A percentile compares a stretch with the other conserved stretches of the same genome.
These are phyloP conservation scores for Fusarium lateritium DNA, from an alignment of 2,329 filamentous ascomycete species.

Conservation along the genomic window DNA sequence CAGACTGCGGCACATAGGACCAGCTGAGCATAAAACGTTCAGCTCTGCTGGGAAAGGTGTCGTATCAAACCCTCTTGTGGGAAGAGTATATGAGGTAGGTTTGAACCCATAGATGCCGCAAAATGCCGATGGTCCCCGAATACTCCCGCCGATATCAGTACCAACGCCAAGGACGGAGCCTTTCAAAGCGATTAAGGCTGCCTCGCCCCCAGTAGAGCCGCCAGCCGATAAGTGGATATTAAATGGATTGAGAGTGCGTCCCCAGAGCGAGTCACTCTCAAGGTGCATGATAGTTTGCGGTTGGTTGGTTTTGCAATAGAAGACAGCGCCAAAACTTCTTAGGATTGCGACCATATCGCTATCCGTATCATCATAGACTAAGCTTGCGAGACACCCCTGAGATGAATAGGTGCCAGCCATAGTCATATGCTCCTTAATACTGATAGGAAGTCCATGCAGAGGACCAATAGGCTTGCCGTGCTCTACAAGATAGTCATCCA, in stretches of 20 bases:
- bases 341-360: conserved; percentile 67
- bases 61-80: conserved; percentile 25
- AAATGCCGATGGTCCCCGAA: conserved; percentile 4
- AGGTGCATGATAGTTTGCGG: conserved; percentile 64
- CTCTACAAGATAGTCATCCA: conserved; percentile 24
- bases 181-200: conserved; percentile 52
- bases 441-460: conserved; percentile 36
- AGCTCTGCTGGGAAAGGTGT: conserved; percentile 52
- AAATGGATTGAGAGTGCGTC: conserved; percentile 71
- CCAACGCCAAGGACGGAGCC: conserved; percentile 29
- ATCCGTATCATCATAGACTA: conserved; percentile 22
- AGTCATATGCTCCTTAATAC: conserved; percentile 33
- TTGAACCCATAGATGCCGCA: conserved; percentile 9
- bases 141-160: conserved; percentile 3
- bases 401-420: conserved; percentile 23
- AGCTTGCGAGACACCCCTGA: conserved; percentile 7
- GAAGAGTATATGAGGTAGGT: not conserved
- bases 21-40: conserved; percentile 37
- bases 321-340: conserved; percentile 71
- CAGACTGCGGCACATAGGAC: conserved; percentile 1
- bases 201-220: conserved; percentile 71
- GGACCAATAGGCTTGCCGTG: conserved; percentile 26
- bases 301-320: conserved; percentile 77
- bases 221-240: conserved; percentile 71
- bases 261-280: conserved; percentile 71